Evolutionary conservation across 257 asterid genomes (phyloP).

Genomic region (Echium plantagineum): DNA sequence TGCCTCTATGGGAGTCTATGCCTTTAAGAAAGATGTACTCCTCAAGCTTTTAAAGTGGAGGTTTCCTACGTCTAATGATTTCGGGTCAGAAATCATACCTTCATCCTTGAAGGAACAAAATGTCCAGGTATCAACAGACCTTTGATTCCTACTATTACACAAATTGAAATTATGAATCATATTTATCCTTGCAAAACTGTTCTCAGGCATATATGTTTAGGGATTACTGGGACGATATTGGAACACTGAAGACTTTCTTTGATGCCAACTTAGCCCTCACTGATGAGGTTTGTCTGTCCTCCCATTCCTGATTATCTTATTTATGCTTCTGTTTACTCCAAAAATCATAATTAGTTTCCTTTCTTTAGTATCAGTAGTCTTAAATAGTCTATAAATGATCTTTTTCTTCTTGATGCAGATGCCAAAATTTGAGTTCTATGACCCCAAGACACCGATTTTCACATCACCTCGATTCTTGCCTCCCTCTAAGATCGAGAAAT

Average conservation of each 20-base stretch:
- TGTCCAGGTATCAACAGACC: conserved; percentile 44
- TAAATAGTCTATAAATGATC: neutral
- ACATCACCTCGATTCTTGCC: conserved; percentile 95
- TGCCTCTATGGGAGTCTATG: conserved; percentile 98
- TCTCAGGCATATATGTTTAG: conserved; percentile 74
- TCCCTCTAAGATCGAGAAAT: conserved; percentile 78
- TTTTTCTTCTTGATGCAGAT: conserved; percentile 30
- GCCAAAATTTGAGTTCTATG: conserved; percentile 75
- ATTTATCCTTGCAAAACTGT: neutral
- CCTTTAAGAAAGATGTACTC: conserved; percentile 61
- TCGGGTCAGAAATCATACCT: conserved; percentile 92
- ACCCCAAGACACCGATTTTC: conserved; percentile 87
- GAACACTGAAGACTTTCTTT: conserved; percentile 73
- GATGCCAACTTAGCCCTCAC: conserved; percentile 87
- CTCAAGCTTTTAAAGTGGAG: conserved; percentile 59
- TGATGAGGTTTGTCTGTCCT: conserved; percentile 39
- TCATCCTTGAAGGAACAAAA: conserved; percentile 61
- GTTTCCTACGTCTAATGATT: conserved; percentile 77
- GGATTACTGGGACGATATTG: conserved; percentile 98
- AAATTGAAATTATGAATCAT: neutral
- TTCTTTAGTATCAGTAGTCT: neutral
- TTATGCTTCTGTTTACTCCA: neutral
- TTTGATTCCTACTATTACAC: neutral
- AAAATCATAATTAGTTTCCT: neutral
- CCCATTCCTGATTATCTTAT: neutral